These are phyloP conservation scores for Pseudocercospora fijiensis DNA, from an alignment of 2,329 filamentous ascomycete genomes.

Conservation along the genomic window DNA sequence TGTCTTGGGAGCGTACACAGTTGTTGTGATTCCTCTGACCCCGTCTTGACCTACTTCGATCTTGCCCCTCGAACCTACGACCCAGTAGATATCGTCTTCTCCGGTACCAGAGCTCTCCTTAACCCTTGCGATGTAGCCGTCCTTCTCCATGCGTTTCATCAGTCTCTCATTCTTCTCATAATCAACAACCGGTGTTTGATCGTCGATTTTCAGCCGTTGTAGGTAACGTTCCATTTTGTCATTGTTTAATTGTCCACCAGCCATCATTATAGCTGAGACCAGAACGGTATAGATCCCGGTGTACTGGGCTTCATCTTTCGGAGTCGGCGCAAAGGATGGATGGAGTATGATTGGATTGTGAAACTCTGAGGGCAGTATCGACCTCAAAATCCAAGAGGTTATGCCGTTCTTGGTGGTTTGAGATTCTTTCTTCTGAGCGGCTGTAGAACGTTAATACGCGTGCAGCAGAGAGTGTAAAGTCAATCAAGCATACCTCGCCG, in stretches of 20 bases:
- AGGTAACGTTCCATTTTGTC: constrained; percentile 76
- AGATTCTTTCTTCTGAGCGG: constrained; percentile 56
- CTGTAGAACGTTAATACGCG: constrained; percentile 33
- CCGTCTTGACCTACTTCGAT: constrained; percentile 78
- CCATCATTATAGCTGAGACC: constrained; percentile 72
- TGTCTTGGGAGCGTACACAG: constrained; percentile 48
- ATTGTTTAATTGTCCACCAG: constrained; percentile 70
- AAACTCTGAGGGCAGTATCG: constrained; percentile 67
- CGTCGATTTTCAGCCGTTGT: constrained; percentile 69
- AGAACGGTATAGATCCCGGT: constrained; percentile 77
- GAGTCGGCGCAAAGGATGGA: constrained; percentile 65
- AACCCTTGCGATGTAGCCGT: constrained; percentile 77
- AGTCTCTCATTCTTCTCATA: constrained; percentile 70
- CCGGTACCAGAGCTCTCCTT: constrained; percentile 64
- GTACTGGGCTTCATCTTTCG: constrained; percentile 73
- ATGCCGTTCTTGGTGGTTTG: constrained; percentile 42
- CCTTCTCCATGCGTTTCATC: constrained; percentile 71
- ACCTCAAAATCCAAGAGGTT: constrained; percentile 70
- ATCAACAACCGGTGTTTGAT: constrained; percentile 59
- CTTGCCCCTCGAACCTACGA: constrained; percentile 80
- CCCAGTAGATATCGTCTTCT: constrained; percentile 76
- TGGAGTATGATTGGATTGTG: constrained; percentile 63
- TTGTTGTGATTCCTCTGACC: constrained; percentile 66
- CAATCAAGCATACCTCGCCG: constrained; percentile 60
- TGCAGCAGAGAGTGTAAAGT: neutral